A percentile compares a stretch with the other conserved stretches of the same genome.
Conservation (phyloP, 306 rosid genomes). For the Rosa persica region DNA sequence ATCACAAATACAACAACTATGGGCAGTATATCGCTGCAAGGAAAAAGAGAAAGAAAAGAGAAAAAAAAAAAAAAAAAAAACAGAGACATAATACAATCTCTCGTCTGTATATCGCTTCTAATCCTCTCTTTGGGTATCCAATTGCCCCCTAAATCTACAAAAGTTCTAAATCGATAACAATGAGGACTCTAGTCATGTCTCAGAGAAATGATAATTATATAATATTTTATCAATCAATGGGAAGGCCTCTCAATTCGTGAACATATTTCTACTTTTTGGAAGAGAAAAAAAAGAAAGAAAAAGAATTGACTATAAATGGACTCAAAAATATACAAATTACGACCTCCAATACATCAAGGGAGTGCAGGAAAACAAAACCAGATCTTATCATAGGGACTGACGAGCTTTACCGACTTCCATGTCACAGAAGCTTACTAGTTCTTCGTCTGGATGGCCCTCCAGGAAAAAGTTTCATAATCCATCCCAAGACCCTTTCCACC, state of each 20-base stretch:
- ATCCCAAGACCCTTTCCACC: conserved; percentile 95
- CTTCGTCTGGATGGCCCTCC: conserved; percentile 91
- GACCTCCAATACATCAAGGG: conserved; percentile 38
- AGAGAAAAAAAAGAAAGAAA: background rate
- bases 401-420: conserved; percentile 31
- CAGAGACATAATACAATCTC: conserved; percentile 10
- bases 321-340: conserved; percentile 67
- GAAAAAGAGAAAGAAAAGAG: background rate
- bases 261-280: conserved; percentile 28
- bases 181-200: conserved; percentile 37
- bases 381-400: conserved; percentile 18
- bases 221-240: conserved; percentile 32
- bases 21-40: background rate
- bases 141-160: conserved; percentile 30
- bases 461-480: conserved; percentile 98
- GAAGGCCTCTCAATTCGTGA: conserved; percentile 37
- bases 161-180: conserved; percentile 29
- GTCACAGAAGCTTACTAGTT: conserved; percentile 87
- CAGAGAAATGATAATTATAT: conserved; percentile 42
- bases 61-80: background rate
- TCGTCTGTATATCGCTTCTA: conserved; percentile 22
- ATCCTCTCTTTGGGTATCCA: conserved; percentile 32
- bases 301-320: conserved; percentile 47
- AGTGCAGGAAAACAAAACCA: conserved; percentile 33
- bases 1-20: conserved; percentile 5